Evolutionary conservation across 371 early-diverging fungal genomes (phyloP).

Genomic region (Lichtheimia ornata): DNA sequence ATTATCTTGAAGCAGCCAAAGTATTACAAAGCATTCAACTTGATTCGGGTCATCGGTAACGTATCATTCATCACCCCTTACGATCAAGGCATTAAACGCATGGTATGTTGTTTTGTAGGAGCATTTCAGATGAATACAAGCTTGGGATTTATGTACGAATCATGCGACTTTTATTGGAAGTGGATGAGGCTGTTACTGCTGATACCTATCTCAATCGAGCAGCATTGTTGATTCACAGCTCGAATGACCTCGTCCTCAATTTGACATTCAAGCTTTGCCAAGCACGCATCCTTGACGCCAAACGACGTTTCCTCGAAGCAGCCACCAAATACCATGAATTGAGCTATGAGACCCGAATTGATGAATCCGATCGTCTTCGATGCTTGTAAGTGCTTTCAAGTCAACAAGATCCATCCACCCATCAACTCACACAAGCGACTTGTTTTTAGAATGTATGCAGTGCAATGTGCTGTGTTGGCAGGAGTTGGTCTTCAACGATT

Average conservation of each 20-base stretch:
- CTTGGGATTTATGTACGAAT: conserved; percentile 83
- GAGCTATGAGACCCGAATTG: conserved; percentile 68
- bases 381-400: conserved; percentile 55
- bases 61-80: no score
- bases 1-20: conserved; percentile 80
- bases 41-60: conserved; percentile 83
- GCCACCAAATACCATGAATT: conserved; percentile 84
- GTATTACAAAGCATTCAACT: conserved; percentile 81
- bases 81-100: no score
- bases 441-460: conserved; percentile 61
- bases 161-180: conserved; percentile 82
- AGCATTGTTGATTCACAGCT: conserved; percentile 64
- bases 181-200: conserved; percentile 80
- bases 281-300: conserved; percentile 85
- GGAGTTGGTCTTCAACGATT: conserved; percentile 90
- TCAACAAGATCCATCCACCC: background rate
- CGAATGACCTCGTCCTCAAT: conserved; percentile 50
- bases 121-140: conserved; percentile 77
- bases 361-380: conserved; percentile 64
- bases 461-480: conserved; percentile 86
- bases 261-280: conserved; percentile 76
- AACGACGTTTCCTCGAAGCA: conserved; percentile 85
- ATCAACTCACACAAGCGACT: background rate
- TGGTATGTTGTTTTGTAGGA: conserved; percentile 29
- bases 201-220: conserved; percentile 85